Evolutionary conservation across 306 rosid species (phyloP).

Genomic region (Pyrus communis): DNA sequence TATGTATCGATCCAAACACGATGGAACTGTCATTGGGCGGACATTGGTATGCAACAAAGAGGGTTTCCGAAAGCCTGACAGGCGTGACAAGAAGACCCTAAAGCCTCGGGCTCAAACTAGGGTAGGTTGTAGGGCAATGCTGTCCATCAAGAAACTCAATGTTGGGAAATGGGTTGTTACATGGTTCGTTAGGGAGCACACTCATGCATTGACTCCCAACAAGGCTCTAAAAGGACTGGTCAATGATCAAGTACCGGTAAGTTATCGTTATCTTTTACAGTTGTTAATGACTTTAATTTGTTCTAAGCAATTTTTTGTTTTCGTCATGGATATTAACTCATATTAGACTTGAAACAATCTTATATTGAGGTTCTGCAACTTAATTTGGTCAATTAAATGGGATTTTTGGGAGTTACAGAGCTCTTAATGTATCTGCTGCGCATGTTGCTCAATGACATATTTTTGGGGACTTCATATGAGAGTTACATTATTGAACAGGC

Average conservation of each 20-base stretch:
- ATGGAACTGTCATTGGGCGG: slow-evolving; percentile 20
- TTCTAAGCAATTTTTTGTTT: not conserved
- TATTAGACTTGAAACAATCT: not conserved
- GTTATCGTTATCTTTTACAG: not conserved
- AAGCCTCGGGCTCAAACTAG: slow-evolving; percentile 23
- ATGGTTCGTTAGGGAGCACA: slow-evolving; percentile 29
- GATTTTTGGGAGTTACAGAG: not conserved
- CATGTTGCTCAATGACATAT: not conserved
- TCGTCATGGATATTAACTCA: not conserved
- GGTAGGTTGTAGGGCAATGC: slow-evolving; percentile 36
- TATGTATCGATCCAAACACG: slow-evolving; percentile 26
- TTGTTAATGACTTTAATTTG: not conserved
- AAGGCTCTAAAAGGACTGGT: not conserved
- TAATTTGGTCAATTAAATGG: not conserved
- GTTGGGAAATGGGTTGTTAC: slow-evolving; percentile 27
- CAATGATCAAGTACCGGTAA: slow-evolving; percentile 15
- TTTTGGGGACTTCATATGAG: not conserved
- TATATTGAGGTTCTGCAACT: not conserved
- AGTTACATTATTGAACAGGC: not conserved
- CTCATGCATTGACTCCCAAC: slow-evolving; percentile 19
- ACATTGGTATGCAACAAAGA: slow-evolving; percentile 39
- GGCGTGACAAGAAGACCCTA: slow-evolving; percentile 19
- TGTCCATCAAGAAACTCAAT: slow-evolving; percentile 16
- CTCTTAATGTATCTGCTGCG: not conserved
- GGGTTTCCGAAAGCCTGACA: slow-evolving; percentile 29